Conservation (phyloP, 2,329 filamentous ascomycete species). For the Geosmithia flava region DNA sequence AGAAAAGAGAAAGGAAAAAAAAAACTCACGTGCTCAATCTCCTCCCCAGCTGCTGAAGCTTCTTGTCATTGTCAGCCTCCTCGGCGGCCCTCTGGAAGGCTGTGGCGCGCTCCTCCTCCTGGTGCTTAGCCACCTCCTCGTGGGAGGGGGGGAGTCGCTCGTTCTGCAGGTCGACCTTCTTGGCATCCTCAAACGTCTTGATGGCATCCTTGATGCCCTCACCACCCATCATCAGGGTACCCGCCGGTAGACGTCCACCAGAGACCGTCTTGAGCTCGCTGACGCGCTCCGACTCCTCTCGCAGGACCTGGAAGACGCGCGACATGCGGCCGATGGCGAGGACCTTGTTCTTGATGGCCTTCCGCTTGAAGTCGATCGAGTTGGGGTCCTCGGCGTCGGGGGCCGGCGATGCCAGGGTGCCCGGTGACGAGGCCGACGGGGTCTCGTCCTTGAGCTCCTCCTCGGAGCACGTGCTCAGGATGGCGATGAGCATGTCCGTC, state of each 20-base stretch:
- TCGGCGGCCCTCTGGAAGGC: conserved; percentile 76
- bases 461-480: conserved; percentile 97
- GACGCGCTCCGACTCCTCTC: conserved; percentile 92
- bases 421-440: conserved; percentile 55
- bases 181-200: conserved; percentile 88
- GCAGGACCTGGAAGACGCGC: conserved; percentile 94
- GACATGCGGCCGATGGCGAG: conserved; percentile 92
- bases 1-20: background rate
- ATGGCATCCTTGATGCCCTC: conserved; percentile 99
- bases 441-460: conserved; percentile 92
- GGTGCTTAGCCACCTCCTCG: conserved; percentile 78
- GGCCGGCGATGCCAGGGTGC: conserved; percentile 62
- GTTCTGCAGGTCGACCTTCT: conserved; percentile 95
- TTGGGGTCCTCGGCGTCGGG: conserved; percentile 53
- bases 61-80: conserved; percentile 86
- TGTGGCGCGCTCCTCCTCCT: conserved; percentile 66
- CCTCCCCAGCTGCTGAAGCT: conserved; percentile 74
- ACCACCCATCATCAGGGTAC: conserved; percentile 93
- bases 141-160: conserved; percentile 85
- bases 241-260: conserved; percentile 82
- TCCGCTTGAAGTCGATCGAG: conserved; percentile 84
- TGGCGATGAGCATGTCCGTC: conserved; percentile 98
- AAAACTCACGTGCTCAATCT: conserved; percentile 82
- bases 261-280: conserved; percentile 96
- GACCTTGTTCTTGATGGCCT: conserved; percentile 99